Evolutionary conservation across 805 yeast species (phyloP).

Genomic region (Barnettozyma botsteinii): DNA sequence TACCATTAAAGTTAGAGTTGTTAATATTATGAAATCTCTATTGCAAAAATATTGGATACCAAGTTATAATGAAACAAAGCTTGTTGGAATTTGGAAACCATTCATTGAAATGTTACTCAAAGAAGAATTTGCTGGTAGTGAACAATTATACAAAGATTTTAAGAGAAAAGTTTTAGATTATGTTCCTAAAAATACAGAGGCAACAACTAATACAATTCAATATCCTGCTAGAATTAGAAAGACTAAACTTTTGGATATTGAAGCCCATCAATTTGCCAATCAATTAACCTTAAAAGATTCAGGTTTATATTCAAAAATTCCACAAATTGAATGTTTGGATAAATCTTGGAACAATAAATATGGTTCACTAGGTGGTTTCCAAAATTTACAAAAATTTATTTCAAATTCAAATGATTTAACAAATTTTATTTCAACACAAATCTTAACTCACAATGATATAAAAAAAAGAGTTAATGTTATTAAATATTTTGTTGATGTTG

Average conservation of each 20-base stretch:
- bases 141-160: constrained; percentile 34
- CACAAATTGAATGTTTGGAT: constrained; percentile 66
- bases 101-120: constrained; percentile 36
- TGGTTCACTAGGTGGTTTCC: constrained; percentile 47
- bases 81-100: constrained; percentile 31
- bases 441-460: constrained; percentile 57
- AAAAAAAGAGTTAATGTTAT: constrained; percentile 64
- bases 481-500: constrained; percentile 70
- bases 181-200: constrained; percentile 3
- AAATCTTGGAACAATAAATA: constrained; percentile 71
- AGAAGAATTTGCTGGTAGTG: constrained; percentile 40
- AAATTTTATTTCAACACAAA: constrained; percentile 72
- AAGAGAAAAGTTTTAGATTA: constrained; percentile 27
- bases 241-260: constrained; percentile 58
- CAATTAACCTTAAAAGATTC: constrained; percentile 82
- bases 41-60: constrained; percentile 68
- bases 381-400: constrained; percentile 57
- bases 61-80: constrained; percentile 45
- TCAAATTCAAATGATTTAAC: constrained; percentile 75
- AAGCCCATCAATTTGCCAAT: constrained; percentile 70
- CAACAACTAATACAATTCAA: not conserved
- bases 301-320: constrained; percentile 58
- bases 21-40: constrained; percentile 60
- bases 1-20: constrained; percentile 61
- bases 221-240: constrained; percentile 27